Evolutionary conservation across 768 basidiomycete species (phyloP).

Genomic region (Mycena epipterygia): DNA sequence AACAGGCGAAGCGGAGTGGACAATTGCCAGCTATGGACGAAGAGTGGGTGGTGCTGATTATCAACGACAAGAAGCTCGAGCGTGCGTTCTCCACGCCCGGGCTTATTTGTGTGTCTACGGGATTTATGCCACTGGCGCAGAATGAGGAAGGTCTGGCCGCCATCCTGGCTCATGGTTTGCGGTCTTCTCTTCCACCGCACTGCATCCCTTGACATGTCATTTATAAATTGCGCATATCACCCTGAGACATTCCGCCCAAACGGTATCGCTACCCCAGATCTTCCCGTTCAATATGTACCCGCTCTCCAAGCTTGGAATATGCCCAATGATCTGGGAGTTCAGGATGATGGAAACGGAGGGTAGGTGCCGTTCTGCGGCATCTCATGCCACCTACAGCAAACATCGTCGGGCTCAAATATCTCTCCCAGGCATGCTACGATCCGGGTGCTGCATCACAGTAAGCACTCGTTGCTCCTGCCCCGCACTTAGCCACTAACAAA

Average conservation of each 20-base stretch:
- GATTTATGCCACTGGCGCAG: constrained; percentile 32
- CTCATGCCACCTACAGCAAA: constrained; percentile 70
- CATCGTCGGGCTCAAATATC: constrained; percentile 83
- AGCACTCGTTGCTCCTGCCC: background rate
- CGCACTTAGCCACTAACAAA: background rate
- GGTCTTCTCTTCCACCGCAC: background rate
- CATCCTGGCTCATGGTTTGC: constrained; percentile 33
- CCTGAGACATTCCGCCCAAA: constrained; percentile 29
- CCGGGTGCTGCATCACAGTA: constrained; percentile 83
- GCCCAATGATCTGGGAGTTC: constrained; percentile 69
- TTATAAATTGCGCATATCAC: constrained; percentile 31
- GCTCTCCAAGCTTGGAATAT: constrained; percentile 67
- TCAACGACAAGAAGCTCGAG: constrained; percentile 26
- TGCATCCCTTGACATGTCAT: background rate
- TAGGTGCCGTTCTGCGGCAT: constrained; percentile 39
- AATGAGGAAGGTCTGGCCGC: constrained; percentile 34
- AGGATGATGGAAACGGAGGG: constrained; percentile 88
- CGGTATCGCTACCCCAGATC: constrained; percentile 16
- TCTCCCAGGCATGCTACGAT: constrained; percentile 89
- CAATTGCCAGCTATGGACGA: constrained; percentile 8
- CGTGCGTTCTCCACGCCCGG: constrained; percentile 35
- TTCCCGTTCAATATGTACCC: constrained; percentile 55
- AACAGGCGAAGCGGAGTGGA: constrained; percentile 39
- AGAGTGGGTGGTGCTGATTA: constrained; percentile 34
- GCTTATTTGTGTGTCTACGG: constrained; percentile 32